These are phyloP conservation scores for Coniochaeta prunicola DNA, from an alignment of 2,329 filamentous ascomycete species.

Conservation along the genomic window DNA sequence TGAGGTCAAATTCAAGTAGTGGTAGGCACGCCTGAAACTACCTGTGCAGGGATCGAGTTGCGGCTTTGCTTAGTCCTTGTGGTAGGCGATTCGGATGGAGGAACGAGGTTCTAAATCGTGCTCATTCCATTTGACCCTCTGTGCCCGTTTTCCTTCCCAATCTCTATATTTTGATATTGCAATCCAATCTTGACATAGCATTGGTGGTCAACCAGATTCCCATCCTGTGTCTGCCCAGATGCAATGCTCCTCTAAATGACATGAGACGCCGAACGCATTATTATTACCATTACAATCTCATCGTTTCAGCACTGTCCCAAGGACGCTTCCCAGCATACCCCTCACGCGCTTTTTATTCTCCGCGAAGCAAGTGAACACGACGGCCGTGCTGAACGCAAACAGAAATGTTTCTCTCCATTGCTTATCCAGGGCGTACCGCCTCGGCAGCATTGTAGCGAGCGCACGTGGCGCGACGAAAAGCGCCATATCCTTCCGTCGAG, in stretches of 20 bases:
- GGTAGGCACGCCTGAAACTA: too few species aligned
- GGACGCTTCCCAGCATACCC: constrained; percentile 58
- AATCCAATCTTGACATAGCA: not conserved
- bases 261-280: not conserved
- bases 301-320: constrained; percentile 40
- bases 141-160: too few species aligned
- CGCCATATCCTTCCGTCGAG: constrained; percentile 65
- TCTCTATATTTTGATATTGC: too few species aligned
- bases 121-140: too few species aligned
- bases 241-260: too few species aligned
- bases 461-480: constrained; percentile 78
- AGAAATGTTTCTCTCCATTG: constrained; percentile 60
- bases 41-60: too few species aligned
- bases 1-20: too few species aligned
- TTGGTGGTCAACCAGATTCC: not conserved
- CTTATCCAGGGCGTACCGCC: constrained; percentile 55
- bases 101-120: too few species aligned
- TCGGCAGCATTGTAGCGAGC: constrained; percentile 64
- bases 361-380: constrained; percentile 60
- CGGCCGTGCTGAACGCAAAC: constrained; percentile 61
- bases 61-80: too few species aligned
- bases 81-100: too few species aligned
- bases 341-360: constrained; percentile 58
- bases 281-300: constrained; percentile 4
- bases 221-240: not conserved